Base-by-base conservation (phyloP, 2,329 filamentous ascomycete genomes). In the Fusarium camptoceras region DNA sequence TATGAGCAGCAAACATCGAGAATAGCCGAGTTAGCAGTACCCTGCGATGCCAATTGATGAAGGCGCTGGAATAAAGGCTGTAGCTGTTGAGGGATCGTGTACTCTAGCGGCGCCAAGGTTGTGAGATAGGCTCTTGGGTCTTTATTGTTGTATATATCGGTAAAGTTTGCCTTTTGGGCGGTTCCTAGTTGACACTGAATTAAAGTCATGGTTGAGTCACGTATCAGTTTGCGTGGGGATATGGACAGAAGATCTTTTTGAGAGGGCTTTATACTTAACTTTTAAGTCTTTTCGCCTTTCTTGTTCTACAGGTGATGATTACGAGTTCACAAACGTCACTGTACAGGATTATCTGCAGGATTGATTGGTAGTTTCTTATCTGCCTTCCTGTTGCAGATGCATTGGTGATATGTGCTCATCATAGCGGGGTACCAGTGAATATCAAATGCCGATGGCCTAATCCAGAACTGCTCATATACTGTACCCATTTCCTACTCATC, bases 1-100 rank as follows among this genome's bases (percentile, higher is more conserved):
- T 60, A 60, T 12, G 42, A 59, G 15, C 22, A 60, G 15, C 54
- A 49, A 2, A 60, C 4, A 5, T 34, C 57, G 3, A 60, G 22
- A 2, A 49, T 59, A 6, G n/a, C 9, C 0, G 31, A n/a, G 5
- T n/a, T 5, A 1, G 3, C 2, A 3, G 2, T 27, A 2, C 5
- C 15, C 4, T 1, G 9, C 3, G 15, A 16, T 4, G 31, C 31
- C 0, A 48, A 1, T 16, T 24, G 11, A 11, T 48, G 9, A 0
- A 60, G n/a, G 3, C 15, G 20, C 15, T 48, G 27, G 6, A 59
- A 41, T 2, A 59, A 18, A 11, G 54, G 34, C 0, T n/a, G 22
- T 1, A 49, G 9, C 5, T 59, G 42, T 22, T 49, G 54, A 0
- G 54, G 27, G 1, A 59, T 59, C 0, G 27, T 49, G 3, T 60